A percentile compares a stretch with the other conserved stretches of the same genome.
Conservation (phyloP, 345 rosid genomes). For the Populus deltoides region DNA sequence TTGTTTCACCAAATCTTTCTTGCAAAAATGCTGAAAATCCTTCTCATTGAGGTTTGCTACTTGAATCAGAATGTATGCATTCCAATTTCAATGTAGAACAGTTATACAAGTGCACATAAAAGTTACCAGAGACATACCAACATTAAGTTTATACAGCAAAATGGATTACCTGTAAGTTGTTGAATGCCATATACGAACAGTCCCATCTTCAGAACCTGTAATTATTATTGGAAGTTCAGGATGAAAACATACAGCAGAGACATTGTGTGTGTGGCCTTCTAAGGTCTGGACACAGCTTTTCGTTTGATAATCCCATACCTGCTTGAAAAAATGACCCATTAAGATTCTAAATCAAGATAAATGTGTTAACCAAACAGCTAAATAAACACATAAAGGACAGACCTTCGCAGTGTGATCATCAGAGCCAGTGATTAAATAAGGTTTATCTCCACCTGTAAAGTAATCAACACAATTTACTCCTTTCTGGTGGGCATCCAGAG, state of each 20-base stretch:
- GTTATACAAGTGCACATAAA: neutral
- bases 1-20: neutral
- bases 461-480: conserved; percentile 92
- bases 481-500: conserved; percentile 92
- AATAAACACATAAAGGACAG: conserved; percentile 1
- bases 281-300: conserved; percentile 74
- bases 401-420: conserved; percentile 98
- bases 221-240: conserved; percentile 81
- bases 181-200: conserved; percentile 78
- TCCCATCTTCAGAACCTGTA: conserved; percentile 87
- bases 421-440: conserved; percentile 85
- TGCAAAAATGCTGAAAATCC: neutral
- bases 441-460: conserved; percentile 94
- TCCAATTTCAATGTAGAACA: neutral
- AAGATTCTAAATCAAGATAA: neutral
- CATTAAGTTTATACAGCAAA: neutral
- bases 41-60: neutral
- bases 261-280: conserved; percentile 87
- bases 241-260: conserved; percentile 74
- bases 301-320: conserved; percentile 90
- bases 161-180: conserved; percentile 65
- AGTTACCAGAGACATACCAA: neutral
- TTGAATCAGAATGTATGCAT: neutral
- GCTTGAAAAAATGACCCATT: conserved; percentile 14
- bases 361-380: neutral